Evolutionary conservation across 352 stramenopile species (phyloP), one percentile per base, ranked within the genome.

Genomic region (Pythium myriotylum): DNA sequence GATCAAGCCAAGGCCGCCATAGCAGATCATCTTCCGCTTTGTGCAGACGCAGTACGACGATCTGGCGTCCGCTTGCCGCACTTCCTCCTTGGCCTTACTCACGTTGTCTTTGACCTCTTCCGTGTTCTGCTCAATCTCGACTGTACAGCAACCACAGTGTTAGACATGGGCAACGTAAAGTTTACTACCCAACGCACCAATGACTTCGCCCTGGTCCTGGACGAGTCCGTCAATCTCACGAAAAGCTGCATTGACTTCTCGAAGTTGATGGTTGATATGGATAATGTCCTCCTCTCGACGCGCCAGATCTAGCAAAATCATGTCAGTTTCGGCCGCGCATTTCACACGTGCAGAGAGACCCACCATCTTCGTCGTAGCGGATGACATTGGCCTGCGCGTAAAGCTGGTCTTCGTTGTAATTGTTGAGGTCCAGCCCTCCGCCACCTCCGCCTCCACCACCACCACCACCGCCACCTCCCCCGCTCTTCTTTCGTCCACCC

Each of bases 401-500:
- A 68, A 95, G 84, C 72, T 92, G 86, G 58, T 95, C 84, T 59
- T 95, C 86, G 54, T 76, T 92, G 70, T 94, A 95, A 65, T 95
- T 91, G 47, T 73, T 73, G 32, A 95, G 81, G 37, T 81, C 79
- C 17, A 71, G 27, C 16, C 49, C 56, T 16, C 43, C 55, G n/a
- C 59, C 57, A 10, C 29, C 29, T 35, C 29, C 29, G 5, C 29
- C 29, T 10, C 29, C 29, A 35, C 29, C 29, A 35, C 29, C 29
- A 35, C 49, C 49, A 46, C 49, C 51, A 4, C 51, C 49, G 4
- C 58, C 59, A 17, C 37, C 50, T 6, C 43, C 51, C 4, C 53
- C 53, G 29, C 32, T 35, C 5, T 59, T 27, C 20, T 54, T 59
- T 8, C 9, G n/a, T 39, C 59, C 49, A 19, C 59, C 22, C 16